Evolutionary conservation across 306 rosid genomes (phyloP).

Genomic region (Begonia loranthoides): DNA sequence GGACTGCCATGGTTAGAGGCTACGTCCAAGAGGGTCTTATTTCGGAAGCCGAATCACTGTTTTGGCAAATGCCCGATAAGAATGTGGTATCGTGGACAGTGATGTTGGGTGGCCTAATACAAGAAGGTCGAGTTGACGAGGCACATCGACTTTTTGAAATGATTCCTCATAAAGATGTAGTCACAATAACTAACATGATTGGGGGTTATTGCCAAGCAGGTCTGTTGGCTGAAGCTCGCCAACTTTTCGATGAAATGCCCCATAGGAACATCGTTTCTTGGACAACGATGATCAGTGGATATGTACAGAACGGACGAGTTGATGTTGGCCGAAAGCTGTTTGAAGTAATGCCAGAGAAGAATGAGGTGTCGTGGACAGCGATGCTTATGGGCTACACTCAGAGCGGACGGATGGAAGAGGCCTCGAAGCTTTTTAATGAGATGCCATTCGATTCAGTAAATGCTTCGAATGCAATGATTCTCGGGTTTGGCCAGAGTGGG

Average conservation of each 20-base stretch:
- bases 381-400: constrained; percentile 28
- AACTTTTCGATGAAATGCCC: constrained; percentile 20
- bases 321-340: constrained; percentile 23
- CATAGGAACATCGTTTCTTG: constrained; percentile 23
- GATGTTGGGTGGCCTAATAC: constrained; percentile 13
- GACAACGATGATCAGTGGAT: constrained; percentile 31
- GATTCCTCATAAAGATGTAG: constrained; percentile 15
- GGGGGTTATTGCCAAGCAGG: constrained; percentile 15
- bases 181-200: constrained; percentile 12
- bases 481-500: constrained; percentile 19
- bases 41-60: constrained; percentile 12
- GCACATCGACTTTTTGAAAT: constrained; percentile 7
- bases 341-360: constrained; percentile 26
- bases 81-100: constrained; percentile 15
- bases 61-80: constrained; percentile 13
- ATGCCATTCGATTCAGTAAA: constrained; percentile 15
- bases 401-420: constrained; percentile 20
- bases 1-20: constrained; percentile 14
- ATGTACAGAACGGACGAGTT: constrained; percentile 19
- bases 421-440: constrained; percentile 16
- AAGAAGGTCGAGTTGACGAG: constrained; percentile 9
- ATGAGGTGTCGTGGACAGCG: constrained; percentile 27
- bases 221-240: constrained; percentile 19
- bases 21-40: constrained; percentile 10
- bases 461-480: constrained; percentile 23